Base-by-base conservation (phyloP, 805 yeast species). In the Starmerella riodocensis region DNA sequence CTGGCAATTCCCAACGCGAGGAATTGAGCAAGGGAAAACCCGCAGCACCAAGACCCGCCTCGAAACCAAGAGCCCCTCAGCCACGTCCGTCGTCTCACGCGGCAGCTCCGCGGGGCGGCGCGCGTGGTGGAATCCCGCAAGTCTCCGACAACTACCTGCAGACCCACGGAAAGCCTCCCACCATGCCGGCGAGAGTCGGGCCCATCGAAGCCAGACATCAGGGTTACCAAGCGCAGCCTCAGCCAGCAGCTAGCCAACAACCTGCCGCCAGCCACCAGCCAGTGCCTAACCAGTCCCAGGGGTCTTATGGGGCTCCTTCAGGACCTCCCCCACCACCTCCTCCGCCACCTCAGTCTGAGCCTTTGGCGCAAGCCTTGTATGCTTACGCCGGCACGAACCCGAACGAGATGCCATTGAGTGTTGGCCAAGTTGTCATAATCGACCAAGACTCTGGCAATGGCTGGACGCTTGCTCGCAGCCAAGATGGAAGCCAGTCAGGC, bases 381-480 rank as follows among this genome's bases (percentile, higher is more conserved):
- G 95, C 85, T 51, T 88, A 81, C 59, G 79, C 76, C 17, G 96
- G 95, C 6, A 72, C 85, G 1, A 91, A 88, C 14, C 77, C 93
- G 1, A 76, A 91, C 7, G 85, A 77, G 51, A 65, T 86, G 43
- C 84, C 95, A 6, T 66, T 88, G 29, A 61, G 68, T 5, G 80
- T 78, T 52, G 94, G 81, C 43, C 80, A 81, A 32, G 64, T 83
- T 34, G 75, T 88, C 27, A 74, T 74, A 45, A 73, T 91, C 25
- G 63, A 76, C 3, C 77, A 71, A 53, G 74, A 78, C 47, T 82
- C 78, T 41, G 75, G 77, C 33, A 86, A 82, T 46, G 94, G 95
- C 14, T 91, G 99, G 99, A 88, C 94, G 52, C 67, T 91, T 42
- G 96, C 85, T 8, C 80, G 79, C 56, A 67, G 74, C 25, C 57